A percentile compares a stretch with the other conserved stretches of the same genome.
phyloP scores from a whole-genome alignment of 495 filamentous ascomycete species.

The Podospora pseudocomata region DNA sequence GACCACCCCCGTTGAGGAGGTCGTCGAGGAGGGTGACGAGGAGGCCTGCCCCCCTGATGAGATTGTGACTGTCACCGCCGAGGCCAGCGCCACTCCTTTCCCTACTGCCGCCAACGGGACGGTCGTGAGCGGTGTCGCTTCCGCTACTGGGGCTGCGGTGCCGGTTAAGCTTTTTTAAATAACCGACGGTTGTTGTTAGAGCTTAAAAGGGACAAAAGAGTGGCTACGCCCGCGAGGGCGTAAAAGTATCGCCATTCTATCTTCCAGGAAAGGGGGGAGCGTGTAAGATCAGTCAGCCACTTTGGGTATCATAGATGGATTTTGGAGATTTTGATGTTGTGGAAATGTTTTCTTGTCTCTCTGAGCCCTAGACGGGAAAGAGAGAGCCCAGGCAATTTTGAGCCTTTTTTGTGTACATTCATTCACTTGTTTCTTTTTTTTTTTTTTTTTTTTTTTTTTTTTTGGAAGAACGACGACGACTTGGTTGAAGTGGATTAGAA shows the following conservation, averaged over 20 bases:
- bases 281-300: not conserved
- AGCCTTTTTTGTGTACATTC: not conserved
- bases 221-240: conserved; percentile 6
- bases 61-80: conserved; percentile 26
- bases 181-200: not conserved
- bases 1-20: conserved; percentile 12
- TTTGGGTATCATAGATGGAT: not conserved
- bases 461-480: not conserved
- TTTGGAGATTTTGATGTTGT: not conserved
- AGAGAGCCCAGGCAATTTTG: not conserved
- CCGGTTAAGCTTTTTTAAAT: conserved; percentile 2
- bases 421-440: not conserved
- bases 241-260: not conserved
- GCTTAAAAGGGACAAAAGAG: not conserved
- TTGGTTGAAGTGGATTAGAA: not conserved
- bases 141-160: conserved; percentile 26
- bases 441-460: not conserved
- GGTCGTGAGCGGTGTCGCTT: conserved; percentile 16
- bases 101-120: not conserved
- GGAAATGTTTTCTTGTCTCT: not conserved
- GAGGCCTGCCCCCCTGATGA: conserved; percentile 35
- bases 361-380: not conserved
- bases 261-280: not conserved
- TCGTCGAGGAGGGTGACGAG: conserved; percentile 11
- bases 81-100: conserved; percentile 15